Percentiles rank a stretch among this genome's conserved stretches.
Conservation (phyloP, 306 rosid genomes). For the Luffa acutangula region DNA sequence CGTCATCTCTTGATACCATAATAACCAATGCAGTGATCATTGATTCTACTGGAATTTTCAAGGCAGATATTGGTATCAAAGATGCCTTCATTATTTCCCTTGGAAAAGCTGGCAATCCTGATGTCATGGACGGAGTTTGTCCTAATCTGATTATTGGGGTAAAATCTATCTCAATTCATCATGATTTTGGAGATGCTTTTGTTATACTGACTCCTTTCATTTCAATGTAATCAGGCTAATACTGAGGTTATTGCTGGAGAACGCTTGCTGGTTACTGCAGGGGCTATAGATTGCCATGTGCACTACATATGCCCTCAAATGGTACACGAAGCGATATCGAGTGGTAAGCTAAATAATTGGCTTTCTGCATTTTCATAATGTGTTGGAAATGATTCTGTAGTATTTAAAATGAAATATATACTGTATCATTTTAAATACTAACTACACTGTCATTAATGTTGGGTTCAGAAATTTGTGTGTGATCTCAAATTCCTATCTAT, state of each 20-base stretch:
- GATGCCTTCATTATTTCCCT: conserved; percentile 37
- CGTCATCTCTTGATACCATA: conserved; percentile 56
- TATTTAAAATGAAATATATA: background rate
- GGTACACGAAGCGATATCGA: conserved; percentile 65
- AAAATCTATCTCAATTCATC: conserved; percentile 22
- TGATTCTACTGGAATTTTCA: conserved; percentile 74
- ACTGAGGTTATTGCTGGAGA: conserved; percentile 92
- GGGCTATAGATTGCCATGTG: conserved; percentile 90
- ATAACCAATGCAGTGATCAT: conserved; percentile 74
- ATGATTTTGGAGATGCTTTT: background rate
- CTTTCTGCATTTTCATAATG: background rate
- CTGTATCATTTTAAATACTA: background rate
- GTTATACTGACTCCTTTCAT: conserved; percentile 5
- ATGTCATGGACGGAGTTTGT: conserved; percentile 45
- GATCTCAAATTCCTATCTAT: background rate
- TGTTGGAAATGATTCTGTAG: background rate
- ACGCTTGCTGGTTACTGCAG: conserved; percentile 80
- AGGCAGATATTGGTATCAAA: conserved; percentile 87
- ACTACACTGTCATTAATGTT: background rate
- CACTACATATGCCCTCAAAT: conserved; percentile 92
- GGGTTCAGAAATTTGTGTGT: background rate
- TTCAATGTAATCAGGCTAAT: conserved; percentile 42
- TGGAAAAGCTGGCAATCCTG: conserved; percentile 97
- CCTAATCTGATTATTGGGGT: conserved; percentile 55
- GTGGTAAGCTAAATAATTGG: conserved; percentile 39